Evolutionary conservation across 2,329 filamentous ascomycete genomes (phyloP).

Genomic region (Monilinia laxa): DNA sequence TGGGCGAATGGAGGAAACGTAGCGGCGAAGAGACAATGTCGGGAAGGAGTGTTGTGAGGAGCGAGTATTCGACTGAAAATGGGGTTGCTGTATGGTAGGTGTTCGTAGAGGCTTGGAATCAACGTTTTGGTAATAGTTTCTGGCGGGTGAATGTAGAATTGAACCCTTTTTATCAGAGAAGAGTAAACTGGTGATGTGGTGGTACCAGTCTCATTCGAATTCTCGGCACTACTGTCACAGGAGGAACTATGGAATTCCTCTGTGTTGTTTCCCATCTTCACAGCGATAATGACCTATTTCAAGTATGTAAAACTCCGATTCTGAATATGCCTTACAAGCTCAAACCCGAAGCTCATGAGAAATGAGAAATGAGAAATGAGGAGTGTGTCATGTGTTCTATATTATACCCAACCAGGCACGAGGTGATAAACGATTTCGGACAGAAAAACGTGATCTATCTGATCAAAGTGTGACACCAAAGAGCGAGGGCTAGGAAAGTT

Average conservation of each 20-base stretch:
- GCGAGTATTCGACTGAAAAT: conserved; percentile 37
- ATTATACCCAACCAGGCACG: too few relatives aligned
- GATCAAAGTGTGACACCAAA: too few relatives aligned
- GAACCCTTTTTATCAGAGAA: background rate
- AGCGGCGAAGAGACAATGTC: conserved; percentile 39
- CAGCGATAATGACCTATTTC: background rate
- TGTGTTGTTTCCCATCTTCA: background rate
- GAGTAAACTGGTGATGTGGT: background rate
- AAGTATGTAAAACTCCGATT: background rate
- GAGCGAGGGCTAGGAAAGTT: too few relatives aligned
- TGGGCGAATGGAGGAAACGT: conserved; percentile 28
- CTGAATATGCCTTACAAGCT: background rate
- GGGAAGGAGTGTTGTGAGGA: conserved; percentile 35
- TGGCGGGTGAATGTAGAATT: conserved; percentile 30
- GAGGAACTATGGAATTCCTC: too few relatives aligned
- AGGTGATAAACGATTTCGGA: too few relatives aligned
- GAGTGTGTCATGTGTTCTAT: background rate
- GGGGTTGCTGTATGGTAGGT: conserved; percentile 37
- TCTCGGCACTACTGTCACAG: too few relatives aligned
- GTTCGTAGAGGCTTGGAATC: conserved; percentile 29
- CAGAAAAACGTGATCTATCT: too few relatives aligned
- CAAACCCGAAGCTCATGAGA: background rate
- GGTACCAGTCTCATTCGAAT: too few relatives aligned
- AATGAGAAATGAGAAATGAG: background rate
- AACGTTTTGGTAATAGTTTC: conserved; percentile 29